Conservation (phyloP, 139 green algal genomes). For the Marvania coccoides region DNA sequence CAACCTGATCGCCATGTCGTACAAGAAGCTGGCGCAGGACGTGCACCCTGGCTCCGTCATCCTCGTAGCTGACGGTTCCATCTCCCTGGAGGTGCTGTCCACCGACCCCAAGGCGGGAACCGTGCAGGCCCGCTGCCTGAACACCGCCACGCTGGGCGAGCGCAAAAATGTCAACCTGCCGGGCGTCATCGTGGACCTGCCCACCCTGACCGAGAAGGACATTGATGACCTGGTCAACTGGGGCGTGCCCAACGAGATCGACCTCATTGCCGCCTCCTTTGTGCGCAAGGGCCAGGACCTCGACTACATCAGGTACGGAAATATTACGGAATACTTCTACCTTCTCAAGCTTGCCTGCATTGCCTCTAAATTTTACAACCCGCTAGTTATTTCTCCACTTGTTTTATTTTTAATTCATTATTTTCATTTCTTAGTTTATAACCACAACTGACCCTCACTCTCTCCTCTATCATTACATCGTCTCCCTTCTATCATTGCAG, state of each 20-base stretch:
- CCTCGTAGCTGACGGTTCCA: constrained; percentile 88
- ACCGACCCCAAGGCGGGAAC: constrained; percentile 67
- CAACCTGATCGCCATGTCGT: constrained; percentile 80
- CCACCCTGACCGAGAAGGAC: constrained; percentile 95
- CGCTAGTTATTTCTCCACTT: too few species aligned
- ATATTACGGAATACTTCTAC: too few species aligned
- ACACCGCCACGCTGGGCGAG: constrained; percentile 94
- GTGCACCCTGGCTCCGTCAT: constrained; percentile 81
- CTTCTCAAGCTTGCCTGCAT: neutral
- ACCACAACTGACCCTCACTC: neutral
- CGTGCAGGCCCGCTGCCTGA: constrained; percentile 71
- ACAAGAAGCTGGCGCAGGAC: constrained; percentile 82
- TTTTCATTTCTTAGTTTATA: too few species aligned
- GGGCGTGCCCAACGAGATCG: constrained; percentile 94
- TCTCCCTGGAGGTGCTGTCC: constrained; percentile 88
- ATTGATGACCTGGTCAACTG: constrained; percentile 87
- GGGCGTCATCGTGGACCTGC: constrained; percentile 93
- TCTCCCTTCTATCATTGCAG: neutral
- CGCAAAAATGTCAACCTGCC: constrained; percentile 98
- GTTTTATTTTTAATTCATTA: too few species aligned
- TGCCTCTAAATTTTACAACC: too few species aligned
- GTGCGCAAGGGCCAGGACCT: constrained; percentile 93
- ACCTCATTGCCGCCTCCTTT: constrained; percentile 98
- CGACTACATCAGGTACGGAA: constrained; percentile 75
- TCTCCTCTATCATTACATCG: neutral